These are phyloP conservation scores for Ormosia semicastrata DNA, from an alignment of 306 rosid species.

Conservation along the genomic window DNA sequence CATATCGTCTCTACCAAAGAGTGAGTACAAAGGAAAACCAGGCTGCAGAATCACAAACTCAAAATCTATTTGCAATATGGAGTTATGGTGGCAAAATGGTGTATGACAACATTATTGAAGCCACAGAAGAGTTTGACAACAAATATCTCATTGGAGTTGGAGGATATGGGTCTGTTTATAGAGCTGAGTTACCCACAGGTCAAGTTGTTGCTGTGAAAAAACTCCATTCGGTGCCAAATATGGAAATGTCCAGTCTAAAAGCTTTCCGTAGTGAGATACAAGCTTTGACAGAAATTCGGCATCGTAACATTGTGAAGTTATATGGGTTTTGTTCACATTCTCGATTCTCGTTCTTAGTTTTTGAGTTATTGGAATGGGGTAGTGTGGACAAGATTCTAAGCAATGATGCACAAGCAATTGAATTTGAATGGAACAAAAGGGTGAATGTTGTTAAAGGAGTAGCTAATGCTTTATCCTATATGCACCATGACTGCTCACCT, in stretches of 20 bases:
- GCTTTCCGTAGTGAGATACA: constrained; percentile 1
- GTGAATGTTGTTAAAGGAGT: constrained; percentile 7
- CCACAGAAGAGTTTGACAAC: constrained; percentile 2
- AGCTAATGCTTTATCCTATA: constrained; percentile 25
- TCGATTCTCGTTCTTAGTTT: neutral
- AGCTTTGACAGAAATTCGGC: constrained; percentile 14
- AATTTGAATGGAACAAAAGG: constrained; percentile 18
- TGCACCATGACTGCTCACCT: constrained; percentile 27
- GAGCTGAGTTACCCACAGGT: neutral
- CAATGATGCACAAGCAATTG: neutral
- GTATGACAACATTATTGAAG: neutral
- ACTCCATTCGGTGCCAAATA: neutral
- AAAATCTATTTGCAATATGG: constrained; percentile 14
- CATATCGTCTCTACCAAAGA: neutral
- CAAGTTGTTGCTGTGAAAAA: constrained; percentile 32
- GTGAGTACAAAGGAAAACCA: neutral
- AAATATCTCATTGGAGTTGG: constrained; percentile 13
- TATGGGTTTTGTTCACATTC: constrained; percentile 3
- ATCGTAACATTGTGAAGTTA: constrained; percentile 24
- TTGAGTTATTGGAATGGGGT: constrained; percentile 14
- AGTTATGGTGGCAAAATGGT: constrained; percentile 15
- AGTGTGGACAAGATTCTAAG: constrained; percentile 7
- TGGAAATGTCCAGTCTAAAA: neutral
- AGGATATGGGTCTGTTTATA: constrained; percentile 9
- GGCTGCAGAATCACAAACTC: neutral